Base-by-base conservation (phyloP, 441 rosid species). In the Aleurites moluccanus region DNA sequence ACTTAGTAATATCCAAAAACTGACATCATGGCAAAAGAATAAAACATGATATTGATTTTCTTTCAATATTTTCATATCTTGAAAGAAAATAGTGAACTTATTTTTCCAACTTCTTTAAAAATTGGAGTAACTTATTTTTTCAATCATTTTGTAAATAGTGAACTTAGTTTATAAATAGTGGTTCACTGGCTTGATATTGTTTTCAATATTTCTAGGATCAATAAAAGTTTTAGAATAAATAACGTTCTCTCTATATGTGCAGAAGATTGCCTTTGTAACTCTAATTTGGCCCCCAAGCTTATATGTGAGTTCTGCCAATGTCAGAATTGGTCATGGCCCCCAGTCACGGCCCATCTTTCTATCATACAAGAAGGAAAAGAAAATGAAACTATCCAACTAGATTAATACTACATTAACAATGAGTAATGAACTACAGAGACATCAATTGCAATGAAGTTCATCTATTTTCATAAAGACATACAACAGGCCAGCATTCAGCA, bases 401-500 rank as follows among this genome's bases (percentile, higher is more conserved):
- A 23, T 49, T 10, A 23, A 47, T n/a, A 14, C 23, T 23, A 27
- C 21, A 66, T 66, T 4, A 23, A 60, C 28, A 49, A 74, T 65
- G 42, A 28, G 27, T 21, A 47, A 50, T n/a, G n/a, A n/a, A n/a
- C n/a, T n/a, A n/a, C n/a, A 23, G 14, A 11, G 15, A 11, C 35
- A 47, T 16, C 21, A 50, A 52, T 28, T 61, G 20, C 21, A 65
- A 18, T 20, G 33, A 18, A 27, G 33, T 62, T 59, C 56, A 74
- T 69, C 78, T 73, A 63, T 68, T 63, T 76, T 60, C 66, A 72
- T 57, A 64, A 61, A 35, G 50, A 69, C 15, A 75, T 16, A 76
- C 69, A 59, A 47, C 33, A 74, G n/a, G 64, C 52, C 67, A 69
- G 30, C 33, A 49, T 47, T 55, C n/a, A 67, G 27, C 63, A 28